Conservation (phyloP, 805 yeast genomes). For the Lachancea sp. region DNA sequence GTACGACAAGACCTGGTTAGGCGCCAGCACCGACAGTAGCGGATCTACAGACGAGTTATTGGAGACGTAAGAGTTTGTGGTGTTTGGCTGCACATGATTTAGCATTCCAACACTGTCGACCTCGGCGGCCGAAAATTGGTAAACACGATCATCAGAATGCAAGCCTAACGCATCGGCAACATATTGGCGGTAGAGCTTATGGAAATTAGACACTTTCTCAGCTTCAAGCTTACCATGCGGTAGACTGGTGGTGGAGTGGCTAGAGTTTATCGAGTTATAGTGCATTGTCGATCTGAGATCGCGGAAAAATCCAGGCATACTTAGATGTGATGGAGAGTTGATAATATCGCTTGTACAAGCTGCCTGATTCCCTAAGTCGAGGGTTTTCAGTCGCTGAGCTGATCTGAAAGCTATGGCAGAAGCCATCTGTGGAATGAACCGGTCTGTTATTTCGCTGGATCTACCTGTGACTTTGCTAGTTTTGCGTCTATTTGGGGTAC, state of each 20-base stretch:
- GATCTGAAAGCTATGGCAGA: slow-evolving; percentile 29
- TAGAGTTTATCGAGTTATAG: slow-evolving; percentile 18
- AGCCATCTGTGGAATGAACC: slow-evolving; percentile 36
- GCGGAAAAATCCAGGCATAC: slow-evolving; percentile 30
- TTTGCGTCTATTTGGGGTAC: slow-evolving; percentile 4
- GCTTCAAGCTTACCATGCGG: neutral
- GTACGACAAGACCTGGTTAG: slow-evolving; percentile 16
- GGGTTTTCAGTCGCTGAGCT: slow-evolving; percentile 15
- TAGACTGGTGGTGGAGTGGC: neutral
- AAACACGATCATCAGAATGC: slow-evolving; percentile 37
- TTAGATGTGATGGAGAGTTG: slow-evolving; percentile 25
- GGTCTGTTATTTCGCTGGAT: slow-evolving; percentile 22
- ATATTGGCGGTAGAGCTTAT: slow-evolving; percentile 30
- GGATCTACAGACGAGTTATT: slow-evolving; percentile 15
- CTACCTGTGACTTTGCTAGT: slow-evolving; percentile 1
- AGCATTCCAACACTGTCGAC: slow-evolving; percentile 1
- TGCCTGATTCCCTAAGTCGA: slow-evolving; percentile 13
- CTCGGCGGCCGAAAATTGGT: slow-evolving; percentile 27
- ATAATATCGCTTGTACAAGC: slow-evolving; percentile 13
- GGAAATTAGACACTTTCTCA: slow-evolving; percentile 5
- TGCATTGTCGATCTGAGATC: slow-evolving; percentile 22
- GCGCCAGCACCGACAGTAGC: slow-evolving; percentile 19
- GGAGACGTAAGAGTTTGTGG: neutral
- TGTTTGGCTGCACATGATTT: slow-evolving; percentile 3
- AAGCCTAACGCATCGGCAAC: slow-evolving; percentile 50